These are phyloP conservation scores for Carex cristatella DNA, from an alignment of 176 grass and related monocot genomes.

Conservation along the genomic window DNA sequence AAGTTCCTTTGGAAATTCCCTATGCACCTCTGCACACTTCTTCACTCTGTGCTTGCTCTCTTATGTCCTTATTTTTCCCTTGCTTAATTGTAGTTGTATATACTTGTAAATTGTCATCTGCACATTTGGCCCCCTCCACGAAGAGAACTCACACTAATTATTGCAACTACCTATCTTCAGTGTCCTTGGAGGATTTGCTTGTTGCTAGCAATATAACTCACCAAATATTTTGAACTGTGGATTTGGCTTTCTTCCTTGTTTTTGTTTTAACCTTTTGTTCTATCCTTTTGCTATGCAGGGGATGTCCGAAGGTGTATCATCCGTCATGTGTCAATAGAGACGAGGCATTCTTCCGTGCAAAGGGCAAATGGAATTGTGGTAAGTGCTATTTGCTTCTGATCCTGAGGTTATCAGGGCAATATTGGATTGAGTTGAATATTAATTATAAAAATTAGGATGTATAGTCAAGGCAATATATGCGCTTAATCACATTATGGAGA, in stretches of 20 bases:
- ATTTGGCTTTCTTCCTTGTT: background rate
- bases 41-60: background rate
- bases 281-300: conserved; percentile 35
- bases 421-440: conserved; percentile 10
- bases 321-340: conserved; percentile 96
- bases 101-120: background rate
- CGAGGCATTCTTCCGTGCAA: conserved; percentile 84
- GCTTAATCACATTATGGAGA: background rate
- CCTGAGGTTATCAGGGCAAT: background rate
- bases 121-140: background rate
- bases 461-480: background rate
- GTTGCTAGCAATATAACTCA: background rate
- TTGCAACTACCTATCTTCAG: background rate
- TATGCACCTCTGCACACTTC: background rate
- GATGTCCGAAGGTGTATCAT: conserved; percentile 92
- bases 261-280: background rate
- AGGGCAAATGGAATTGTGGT: conserved; percentile 98
- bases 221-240: background rate
- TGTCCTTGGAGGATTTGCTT: background rate
- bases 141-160: background rate
- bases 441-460: background rate
- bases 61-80: background rate
- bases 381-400: conserved; percentile 25
- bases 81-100: background rate
- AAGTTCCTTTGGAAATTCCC: background rate